Conservation (phyloP, 441 rosid genomes). For the Dalechampia spathulata region DNA sequence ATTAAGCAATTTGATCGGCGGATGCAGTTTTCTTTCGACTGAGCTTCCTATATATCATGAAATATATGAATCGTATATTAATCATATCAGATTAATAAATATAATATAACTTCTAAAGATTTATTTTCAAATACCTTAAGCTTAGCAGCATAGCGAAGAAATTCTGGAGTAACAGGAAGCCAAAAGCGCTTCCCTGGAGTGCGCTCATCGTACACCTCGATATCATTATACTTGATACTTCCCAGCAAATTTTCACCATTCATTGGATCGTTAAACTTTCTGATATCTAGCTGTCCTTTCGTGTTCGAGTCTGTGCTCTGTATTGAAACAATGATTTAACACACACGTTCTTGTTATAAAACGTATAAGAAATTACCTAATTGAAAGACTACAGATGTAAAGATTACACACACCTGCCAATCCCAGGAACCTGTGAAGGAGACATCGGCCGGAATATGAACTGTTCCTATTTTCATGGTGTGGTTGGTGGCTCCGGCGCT, state of each 20-base stretch:
- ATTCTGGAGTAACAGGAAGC: neutral
- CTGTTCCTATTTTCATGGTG: neutral
- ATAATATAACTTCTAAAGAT: neutral
- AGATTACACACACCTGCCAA: constrained; percentile 1
- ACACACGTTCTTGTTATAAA: no score
- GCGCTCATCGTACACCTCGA: neutral
- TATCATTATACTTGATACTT: neutral
- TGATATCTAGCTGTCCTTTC: neutral
- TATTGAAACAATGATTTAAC: no score
- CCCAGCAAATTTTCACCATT: constrained; percentile 9
- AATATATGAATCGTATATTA: neutral
- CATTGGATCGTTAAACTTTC: neutral
- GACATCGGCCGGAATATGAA: neutral
- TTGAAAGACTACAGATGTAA: no score
- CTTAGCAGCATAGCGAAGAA: neutral
- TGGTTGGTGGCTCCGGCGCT: constrained; percentile 4
- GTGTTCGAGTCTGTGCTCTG: neutral
- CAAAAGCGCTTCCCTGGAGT: neutral
- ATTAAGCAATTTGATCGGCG: neutral
- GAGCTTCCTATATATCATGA: neutral
- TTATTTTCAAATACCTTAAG: neutral
- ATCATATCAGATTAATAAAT: neutral
- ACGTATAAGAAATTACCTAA: no score
- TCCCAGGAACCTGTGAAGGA: neutral
- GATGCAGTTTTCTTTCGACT: neutral